Evolutionary conservation across 2,329 filamentous ascomycete species (phyloP).

Genomic region (Cyphellophora europaea): DNA sequence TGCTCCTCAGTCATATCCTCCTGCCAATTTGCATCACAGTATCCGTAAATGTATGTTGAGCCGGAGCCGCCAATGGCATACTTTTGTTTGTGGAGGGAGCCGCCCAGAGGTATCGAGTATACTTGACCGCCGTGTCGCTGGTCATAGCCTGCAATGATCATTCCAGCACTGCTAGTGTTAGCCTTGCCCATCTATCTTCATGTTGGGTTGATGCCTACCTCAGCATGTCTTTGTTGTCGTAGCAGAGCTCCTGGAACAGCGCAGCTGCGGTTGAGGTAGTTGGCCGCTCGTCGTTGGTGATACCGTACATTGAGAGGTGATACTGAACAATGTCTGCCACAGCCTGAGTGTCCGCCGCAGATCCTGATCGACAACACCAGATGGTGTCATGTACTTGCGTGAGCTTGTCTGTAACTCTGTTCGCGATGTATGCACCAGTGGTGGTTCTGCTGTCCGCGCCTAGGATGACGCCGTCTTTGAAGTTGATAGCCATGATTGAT

Average conservation of each 20-base stretch:
- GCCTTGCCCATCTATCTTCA: not conserved
- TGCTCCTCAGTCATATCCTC: constrained; percentile 91
- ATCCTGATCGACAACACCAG: constrained; percentile 98
- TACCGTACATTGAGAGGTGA: constrained; percentile 84
- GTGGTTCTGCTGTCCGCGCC: constrained; percentile 96
- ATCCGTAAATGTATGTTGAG: constrained; percentile 98
- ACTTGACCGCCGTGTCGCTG: constrained; percentile 91
- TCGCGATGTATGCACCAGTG: constrained; percentile 95
- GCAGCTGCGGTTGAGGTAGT: constrained; percentile 92
- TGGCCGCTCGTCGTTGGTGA: constrained; percentile 79
- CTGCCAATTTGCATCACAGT: constrained; percentile 92
- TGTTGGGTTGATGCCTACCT: constrained; percentile 51
- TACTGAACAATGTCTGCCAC: constrained; percentile 98
- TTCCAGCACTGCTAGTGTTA: constrained; percentile 60
- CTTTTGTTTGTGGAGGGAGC: constrained; percentile 92
- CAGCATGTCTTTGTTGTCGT: constrained; percentile 89
- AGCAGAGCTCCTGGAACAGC: constrained; percentile 97
- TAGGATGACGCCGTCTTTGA: constrained; percentile 95
- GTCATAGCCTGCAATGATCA: constrained; percentile 98
- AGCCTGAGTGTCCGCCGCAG: constrained; percentile 93
- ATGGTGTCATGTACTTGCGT: constrained; percentile 98
- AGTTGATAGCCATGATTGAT: constrained; percentile 99
- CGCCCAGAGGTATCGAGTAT: constrained; percentile 92
- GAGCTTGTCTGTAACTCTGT: constrained; percentile 98
- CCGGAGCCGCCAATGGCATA: constrained; percentile 95